These are phyloP conservation scores for Canavalia gladiata DNA, from an alignment of 306 rosid species.

Conservation along the genomic window DNA sequence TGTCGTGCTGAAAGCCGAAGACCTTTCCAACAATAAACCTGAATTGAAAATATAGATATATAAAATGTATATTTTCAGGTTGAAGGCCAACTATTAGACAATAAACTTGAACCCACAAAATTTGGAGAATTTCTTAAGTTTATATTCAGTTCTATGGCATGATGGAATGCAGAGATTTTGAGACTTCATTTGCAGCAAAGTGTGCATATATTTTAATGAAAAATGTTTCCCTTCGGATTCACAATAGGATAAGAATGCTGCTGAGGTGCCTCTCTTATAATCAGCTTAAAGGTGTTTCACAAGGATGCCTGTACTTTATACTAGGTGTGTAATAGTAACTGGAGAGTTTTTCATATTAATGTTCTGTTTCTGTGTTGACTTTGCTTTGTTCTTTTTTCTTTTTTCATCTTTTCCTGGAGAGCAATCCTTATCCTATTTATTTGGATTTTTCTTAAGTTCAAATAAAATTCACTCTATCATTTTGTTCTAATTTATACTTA, in stretches of 20 bases:
- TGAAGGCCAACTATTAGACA: background rate
- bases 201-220: background rate
- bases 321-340: background rate
- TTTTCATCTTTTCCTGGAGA: background rate
- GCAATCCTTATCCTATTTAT: background rate
- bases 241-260: background rate
- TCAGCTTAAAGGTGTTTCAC: background rate
- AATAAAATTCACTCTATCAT: background rate
- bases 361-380: background rate
- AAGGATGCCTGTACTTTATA: background rate
- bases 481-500: background rate
- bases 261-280: background rate
- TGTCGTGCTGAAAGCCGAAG: conserved; percentile 95
- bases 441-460: background rate
- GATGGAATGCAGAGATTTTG: background rate
- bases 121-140: conserved; percentile 1
- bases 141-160: background rate
- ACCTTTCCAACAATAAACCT: conserved; percentile 99
- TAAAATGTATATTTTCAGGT: background rate
- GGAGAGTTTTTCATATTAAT: background rate
- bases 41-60: conserved; percentile 46
- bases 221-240: background rate
- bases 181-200: background rate
- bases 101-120: background rate
- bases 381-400: background rate